A percentile compares a stretch with the other conserved stretches of the same genome.
These are phyloP conservation scores for Yamadazyma siamensis DNA, from an alignment of 1,139 yeast genomes.

Conservation along the genomic window DNA sequence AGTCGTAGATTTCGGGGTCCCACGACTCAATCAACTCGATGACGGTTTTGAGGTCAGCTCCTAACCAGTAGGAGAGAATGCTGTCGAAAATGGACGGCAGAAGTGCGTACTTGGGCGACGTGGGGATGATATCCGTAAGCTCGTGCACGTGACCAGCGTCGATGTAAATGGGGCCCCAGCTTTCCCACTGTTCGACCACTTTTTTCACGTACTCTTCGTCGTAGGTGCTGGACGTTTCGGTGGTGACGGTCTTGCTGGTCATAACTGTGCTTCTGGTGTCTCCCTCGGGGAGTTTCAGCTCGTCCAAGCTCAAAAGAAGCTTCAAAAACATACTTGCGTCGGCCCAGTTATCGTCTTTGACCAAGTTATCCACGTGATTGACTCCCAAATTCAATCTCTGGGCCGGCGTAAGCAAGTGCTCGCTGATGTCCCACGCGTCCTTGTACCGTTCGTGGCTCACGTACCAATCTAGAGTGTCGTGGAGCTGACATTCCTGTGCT, in stretches of 20 bases:
- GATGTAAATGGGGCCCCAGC: slow-evolving; percentile 57
- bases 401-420: slow-evolving; percentile 46
- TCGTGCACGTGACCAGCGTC: slow-evolving; percentile 44
- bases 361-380: slow-evolving; percentile 55
- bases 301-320: slow-evolving; percentile 32
- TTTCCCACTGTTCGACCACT: slow-evolving; percentile 59
- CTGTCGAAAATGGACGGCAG: slow-evolving; percentile 45
- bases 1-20: slow-evolving; percentile 57
- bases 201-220: slow-evolving; percentile 31
- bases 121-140: slow-evolving; percentile 56
- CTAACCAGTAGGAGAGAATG: slow-evolving; percentile 51
- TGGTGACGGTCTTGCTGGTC: slow-evolving; percentile 12
- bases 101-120: slow-evolving; percentile 32
- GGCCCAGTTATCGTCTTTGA: slow-evolving; percentile 52
- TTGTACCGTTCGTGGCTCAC: slow-evolving; percentile 48
- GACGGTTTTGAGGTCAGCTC: slow-evolving; percentile 29
- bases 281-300: slow-evolving; percentile 25
- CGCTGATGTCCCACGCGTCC: slow-evolving; percentile 79
- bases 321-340: slow-evolving; percentile 52
- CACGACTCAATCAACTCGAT: slow-evolving; percentile 47
- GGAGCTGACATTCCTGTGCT: slow-evolving; percentile 64
- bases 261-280: slow-evolving; percentile 30
- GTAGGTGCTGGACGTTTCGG: slow-evolving; percentile 10
- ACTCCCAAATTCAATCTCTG: slow-evolving; percentile 62
- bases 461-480: slow-evolving; percentile 75